Evolutionary conservation across 306 rosid genomes (phyloP), one percentile per base, ranked within the genome.

Genomic region (Datisca glomerata): DNA sequence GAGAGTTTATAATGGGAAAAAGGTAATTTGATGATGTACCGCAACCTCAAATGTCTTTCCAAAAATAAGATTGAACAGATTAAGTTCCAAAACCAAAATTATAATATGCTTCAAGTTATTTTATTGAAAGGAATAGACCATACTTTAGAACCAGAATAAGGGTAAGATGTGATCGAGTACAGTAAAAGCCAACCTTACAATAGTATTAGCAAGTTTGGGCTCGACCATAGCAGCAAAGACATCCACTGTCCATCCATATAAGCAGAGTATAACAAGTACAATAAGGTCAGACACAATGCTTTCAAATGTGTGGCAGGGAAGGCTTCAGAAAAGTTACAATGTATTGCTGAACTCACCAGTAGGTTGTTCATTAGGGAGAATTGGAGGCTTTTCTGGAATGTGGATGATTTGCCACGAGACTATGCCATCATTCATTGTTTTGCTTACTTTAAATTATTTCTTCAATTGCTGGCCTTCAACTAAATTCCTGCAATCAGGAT

Each of bases 161-260:
- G n/a, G n/a, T n/a, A n/a, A n/a, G n/a, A n/a, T n/a, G n/a, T n/a
- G n/a, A n/a, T n/a, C n/a, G n/a, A n/a, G n/a, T n/a, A n/a, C n/a
- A 13, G 9, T 2, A 29, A 48, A 31, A 62, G 19, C 57, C 24
- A 52, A 86, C 97, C 86, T 79, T 43, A 89, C 63, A 56, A 89
- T 71, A 57, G 64, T 69, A 50, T 89, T 79, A 39, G 93, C 78
- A 49, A 69, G 52, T 60, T 80, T 65, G 53, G 95, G 86, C 24
- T 80, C 68, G 4, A 83, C 72, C 21, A 15, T 43, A 1, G 93
- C 73, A 59, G 86, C 94, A 32, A 76, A 57, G 21, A 68, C 86
- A 45, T 55, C 43, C 51, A 61, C 93, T 64, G 76, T 13, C 45
- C 23, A 48, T 41, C 9, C 12, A 27, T 19, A n/a, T 12, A 24